phyloP scores from a whole-genome alignment of 148 eudicot species.

The Silene conica region DNA sequence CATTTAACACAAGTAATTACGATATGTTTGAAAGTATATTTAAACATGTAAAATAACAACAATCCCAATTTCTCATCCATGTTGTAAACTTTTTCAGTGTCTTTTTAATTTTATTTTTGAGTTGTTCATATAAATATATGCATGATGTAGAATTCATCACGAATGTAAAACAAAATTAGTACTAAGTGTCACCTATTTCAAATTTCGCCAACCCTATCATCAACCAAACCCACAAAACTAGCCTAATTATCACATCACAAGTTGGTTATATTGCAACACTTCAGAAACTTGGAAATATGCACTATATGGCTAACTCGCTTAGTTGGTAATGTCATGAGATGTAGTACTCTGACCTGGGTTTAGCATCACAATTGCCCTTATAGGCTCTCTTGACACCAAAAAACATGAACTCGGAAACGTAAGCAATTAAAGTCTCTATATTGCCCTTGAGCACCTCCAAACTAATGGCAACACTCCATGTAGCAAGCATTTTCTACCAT shows the following conservation, averaged over 20 bases:
- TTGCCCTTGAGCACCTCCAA: constrained; percentile 15
- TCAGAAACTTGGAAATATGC: neutral
- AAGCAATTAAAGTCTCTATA: neutral
- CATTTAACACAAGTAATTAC: too few relatives aligned
- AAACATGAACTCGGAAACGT: neutral
- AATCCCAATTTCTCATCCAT: too few relatives aligned
- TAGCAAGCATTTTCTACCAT: constrained; percentile 2
- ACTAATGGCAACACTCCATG: constrained; percentile 17
- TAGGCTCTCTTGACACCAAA: too few relatives aligned
- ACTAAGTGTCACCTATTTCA: neutral
- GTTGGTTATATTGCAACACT: constrained; percentile 13
- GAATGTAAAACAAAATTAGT: neutral
- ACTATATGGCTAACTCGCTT: too few relatives aligned
- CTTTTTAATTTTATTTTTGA: too few relatives aligned
- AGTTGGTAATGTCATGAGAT: too few relatives aligned
- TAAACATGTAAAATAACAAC: too few relatives aligned
- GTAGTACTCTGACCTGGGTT: too few relatives aligned
- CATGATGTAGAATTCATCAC: neutral
- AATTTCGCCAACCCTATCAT: constrained; percentile 11
- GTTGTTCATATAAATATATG: neutral
- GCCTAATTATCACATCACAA: constrained; percentile 9
- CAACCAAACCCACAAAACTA: constrained; percentile 10
- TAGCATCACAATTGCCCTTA: too few relatives aligned
- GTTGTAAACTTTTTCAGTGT: too few relatives aligned
- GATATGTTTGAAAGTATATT: too few relatives aligned